Evolutionary conservation across 345 rosid genomes (phyloP), one percentile per base, ranked within the genome.

Genomic region (Euphorbia tirucalli): DNA sequence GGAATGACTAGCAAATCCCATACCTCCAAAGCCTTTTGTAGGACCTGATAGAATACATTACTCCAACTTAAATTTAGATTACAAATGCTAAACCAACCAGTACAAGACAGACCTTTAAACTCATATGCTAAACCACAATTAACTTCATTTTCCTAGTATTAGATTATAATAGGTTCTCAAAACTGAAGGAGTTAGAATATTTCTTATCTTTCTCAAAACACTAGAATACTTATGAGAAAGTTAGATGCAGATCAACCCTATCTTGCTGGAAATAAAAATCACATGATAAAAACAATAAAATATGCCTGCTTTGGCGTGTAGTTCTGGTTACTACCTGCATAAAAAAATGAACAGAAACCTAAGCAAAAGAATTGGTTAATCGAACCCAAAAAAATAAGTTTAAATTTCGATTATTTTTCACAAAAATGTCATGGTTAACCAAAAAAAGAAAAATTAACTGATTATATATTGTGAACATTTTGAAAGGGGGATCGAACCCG

Each of bases 1-100:
- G 97, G 92, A 73, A 95, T 89, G 77, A 92, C 98, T 70, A 85
- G 94, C 78, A 95, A 74, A 79, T 81, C 94, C 98, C 97, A 95
- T 68, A 92, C 97, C 79, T 90, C 94, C 66, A 92, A 85, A 71
- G 99, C 99, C 85, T 87, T 95, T 66, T 92, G 84, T 81, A 95
- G 83, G 68, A 95, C 97, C 99, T 92, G 81, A 69, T 54, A 70
- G 61, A 61, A 68, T 77, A 25, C 61, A 60, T 70, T 65, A 27
- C 19, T 8, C 66, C 4, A 37, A 28, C 43, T 72, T 59, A 52
- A 61, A n/a, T 44, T 35, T 35, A 68, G 16, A 61, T 67, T 65
- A 43, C 25, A 65, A 37, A 55, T 52, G 72, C 50, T 66, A n/a
- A 37, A 64, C 18, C 11, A 67, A 50, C 61, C 44, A 44, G 28